Conservation (phyloP, 306 rosid genomes). For the Quercus parvula region DNA sequence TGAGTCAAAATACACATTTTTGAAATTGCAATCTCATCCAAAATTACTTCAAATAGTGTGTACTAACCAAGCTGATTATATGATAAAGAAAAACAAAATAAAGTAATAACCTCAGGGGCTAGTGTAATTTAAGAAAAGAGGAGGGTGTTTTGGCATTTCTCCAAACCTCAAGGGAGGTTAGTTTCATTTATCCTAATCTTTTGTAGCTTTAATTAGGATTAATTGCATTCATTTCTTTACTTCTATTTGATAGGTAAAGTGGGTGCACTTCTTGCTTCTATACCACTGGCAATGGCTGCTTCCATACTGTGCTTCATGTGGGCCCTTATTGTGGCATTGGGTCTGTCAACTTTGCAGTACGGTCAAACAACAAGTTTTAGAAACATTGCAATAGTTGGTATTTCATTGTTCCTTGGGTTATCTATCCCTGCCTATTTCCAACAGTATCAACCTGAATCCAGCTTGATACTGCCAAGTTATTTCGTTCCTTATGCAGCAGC, state of each 20-base stretch:
- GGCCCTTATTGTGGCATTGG: slow-evolving; percentile 80
- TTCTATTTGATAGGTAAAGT: slow-evolving; percentile 65
- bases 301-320: slow-evolving; percentile 82
- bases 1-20: too few species aligned
- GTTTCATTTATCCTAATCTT: background rate
- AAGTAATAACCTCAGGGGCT: too few species aligned
- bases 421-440: slow-evolving; percentile 93
- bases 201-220: background rate
- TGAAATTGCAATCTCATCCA: too few species aligned
- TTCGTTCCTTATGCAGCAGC: slow-evolving; percentile 88
- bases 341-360: slow-evolving; percentile 73
- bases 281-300: slow-evolving; percentile 89
- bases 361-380: slow-evolving; percentile 72
- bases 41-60: too few species aligned
- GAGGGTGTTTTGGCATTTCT: too few species aligned
- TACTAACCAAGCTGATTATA: too few species aligned
- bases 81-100: too few species aligned
- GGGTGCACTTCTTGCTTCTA: slow-evolving; percentile 96
- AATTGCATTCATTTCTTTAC: background rate
- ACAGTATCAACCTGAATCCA: slow-evolving; percentile 63
- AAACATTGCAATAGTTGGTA: slow-evolving; percentile 77
- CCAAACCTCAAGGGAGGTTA: too few species aligned
- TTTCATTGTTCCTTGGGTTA: slow-evolving; percentile 88
- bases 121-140: too few species aligned
- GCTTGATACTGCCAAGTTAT: slow-evolving; percentile 79